A percentile compares a stretch with the other conserved stretches of the same genome.
These are phyloP conservation scores for Penicillium concentricum DNA, from an alignment of 2,329 filamentous ascomycete species.

Conservation along the genomic window DNA sequence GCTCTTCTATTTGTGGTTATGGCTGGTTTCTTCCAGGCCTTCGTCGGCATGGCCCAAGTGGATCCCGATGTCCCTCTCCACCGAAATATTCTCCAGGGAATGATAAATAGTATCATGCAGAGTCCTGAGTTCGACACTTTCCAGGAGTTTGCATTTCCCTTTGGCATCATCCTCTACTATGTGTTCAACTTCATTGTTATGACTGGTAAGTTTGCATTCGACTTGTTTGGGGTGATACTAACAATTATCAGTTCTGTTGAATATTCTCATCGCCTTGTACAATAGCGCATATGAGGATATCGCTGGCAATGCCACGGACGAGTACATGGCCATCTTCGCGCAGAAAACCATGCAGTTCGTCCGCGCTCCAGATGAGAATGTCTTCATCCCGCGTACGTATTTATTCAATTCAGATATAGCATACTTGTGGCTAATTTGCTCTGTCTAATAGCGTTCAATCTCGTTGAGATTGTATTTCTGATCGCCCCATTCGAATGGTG, in stretches of 20 bases:
- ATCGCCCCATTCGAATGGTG: slow-evolving; percentile 91
- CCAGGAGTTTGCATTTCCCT: slow-evolving; percentile 86
- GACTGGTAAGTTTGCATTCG: slow-evolving; percentile 55
- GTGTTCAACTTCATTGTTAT: slow-evolving; percentile 97
- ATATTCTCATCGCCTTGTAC: slow-evolving; percentile 95
- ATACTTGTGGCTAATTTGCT: background rate
- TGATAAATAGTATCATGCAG: slow-evolving; percentile 87
- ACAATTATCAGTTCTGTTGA: slow-evolving; percentile 65
- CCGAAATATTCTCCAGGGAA: slow-evolving; percentile 52
- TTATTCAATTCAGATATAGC: background rate
- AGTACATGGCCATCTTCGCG: slow-evolving; percentile 89
- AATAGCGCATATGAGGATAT: slow-evolving; percentile 96
- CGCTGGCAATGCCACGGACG: slow-evolving; percentile 87
- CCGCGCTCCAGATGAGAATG: slow-evolving; percentile 94
- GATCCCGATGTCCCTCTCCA: slow-evolving; percentile 63
- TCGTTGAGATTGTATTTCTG: slow-evolving; percentile 81
- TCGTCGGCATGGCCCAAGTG: slow-evolving; percentile 83
- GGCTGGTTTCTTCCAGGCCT: slow-evolving; percentile 79
- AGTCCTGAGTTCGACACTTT: slow-evolving; percentile 87
- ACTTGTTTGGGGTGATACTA: slow-evolving; percentile 10
- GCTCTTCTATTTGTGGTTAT: slow-evolving; percentile 82
- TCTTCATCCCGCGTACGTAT: slow-evolving; percentile 75
- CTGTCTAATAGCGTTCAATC: slow-evolving; percentile 65
- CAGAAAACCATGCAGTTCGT: slow-evolving; percentile 97
- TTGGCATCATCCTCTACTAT: slow-evolving; percentile 94